A percentile compares a stretch with the other conserved stretches of the same genome.
These are phyloP conservation scores for Miscanthus lutarioriparius DNA, from an alignment of 176 grass and related monocot species.

Conservation along the genomic window DNA sequence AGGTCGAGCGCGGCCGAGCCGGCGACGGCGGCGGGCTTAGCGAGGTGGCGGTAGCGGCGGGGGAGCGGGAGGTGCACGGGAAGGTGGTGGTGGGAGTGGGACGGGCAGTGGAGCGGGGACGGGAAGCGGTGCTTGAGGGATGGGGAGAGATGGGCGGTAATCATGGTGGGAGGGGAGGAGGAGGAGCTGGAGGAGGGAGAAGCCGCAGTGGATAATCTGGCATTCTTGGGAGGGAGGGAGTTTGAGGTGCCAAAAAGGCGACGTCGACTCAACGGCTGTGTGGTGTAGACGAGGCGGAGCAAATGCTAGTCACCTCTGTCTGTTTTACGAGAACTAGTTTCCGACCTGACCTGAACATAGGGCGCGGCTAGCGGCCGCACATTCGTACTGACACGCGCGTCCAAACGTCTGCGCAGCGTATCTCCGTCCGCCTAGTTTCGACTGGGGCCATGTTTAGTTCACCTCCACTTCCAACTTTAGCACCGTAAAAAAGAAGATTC, in stretches of 20 bases:
- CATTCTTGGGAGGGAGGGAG: conserved; percentile 31
- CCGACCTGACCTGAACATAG: too few relatives aligned
- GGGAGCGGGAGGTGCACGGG: background rate
- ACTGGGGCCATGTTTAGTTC: too few relatives aligned
- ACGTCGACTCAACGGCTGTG: background rate
- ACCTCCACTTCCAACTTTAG: too few relatives aligned
- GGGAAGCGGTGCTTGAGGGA: conserved; percentile 18
- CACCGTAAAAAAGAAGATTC: too few relatives aligned
- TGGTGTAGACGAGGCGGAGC: conserved; percentile 2
- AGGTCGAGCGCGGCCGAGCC: conserved; percentile 22
- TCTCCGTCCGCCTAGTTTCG: too few relatives aligned
- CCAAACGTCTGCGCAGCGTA: too few relatives aligned
- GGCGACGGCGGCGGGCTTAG: conserved; percentile 1
- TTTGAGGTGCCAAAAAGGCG: conserved; percentile 15
- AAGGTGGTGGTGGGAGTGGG: conserved; percentile 22
- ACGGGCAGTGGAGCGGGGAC: background rate
- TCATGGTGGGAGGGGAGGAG: conserved; percentile 27
- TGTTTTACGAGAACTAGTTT: too few relatives aligned
- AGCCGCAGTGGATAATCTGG: conserved; percentile 47
- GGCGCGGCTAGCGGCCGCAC: too few relatives aligned
- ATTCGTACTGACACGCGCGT: too few relatives aligned
- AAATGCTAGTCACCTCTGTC: too few relatives aligned
- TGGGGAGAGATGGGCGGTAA: conserved; percentile 29
- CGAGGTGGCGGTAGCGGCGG: conserved; percentile 1
- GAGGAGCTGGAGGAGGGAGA: background rate